Percentiles rank a stretch among this genome's conserved stretches.
Conservation (phyloP, 1,284 basidiomycete species). For the Vanrija sp. region DNA sequence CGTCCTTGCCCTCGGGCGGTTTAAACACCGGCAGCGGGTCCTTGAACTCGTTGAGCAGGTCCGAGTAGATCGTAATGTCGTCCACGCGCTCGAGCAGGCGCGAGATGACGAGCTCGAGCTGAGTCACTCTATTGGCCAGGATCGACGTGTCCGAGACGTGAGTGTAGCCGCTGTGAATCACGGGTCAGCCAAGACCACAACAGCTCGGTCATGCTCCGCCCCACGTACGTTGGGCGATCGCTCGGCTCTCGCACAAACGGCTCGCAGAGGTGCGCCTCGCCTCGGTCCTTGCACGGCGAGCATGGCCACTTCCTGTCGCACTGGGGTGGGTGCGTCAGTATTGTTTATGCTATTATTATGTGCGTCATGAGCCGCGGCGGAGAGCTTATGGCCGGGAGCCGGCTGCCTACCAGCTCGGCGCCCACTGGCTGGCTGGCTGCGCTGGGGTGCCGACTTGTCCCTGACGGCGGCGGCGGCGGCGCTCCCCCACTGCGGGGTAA, state of each 20-base stretch:
- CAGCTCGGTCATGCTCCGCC: no score
- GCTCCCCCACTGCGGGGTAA: no score
- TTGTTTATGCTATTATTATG: no score
- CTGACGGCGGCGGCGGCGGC: no score
- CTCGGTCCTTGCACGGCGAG: constrained; percentile 20
- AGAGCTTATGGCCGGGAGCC: neutral
- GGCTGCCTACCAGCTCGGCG: no score
- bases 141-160: constrained; percentile 24
- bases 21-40: constrained; percentile 14
- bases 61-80: constrained; percentile 10
- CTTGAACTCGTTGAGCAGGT: constrained; percentile 14
- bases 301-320: constrained; percentile 20
- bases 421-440: neutral
- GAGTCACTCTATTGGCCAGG: constrained; percentile 19
- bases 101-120: constrained; percentile 21
- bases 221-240: constrained; percentile 16
- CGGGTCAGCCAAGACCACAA: neutral
- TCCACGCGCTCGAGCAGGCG: constrained; percentile 13
- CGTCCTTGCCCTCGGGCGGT: constrained; percentile 1
- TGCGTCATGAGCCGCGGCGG: neutral
- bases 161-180: constrained; percentile 21
- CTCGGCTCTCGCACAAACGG: constrained; percentile 19
- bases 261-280: constrained; percentile 20
- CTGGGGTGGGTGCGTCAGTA: neutral
- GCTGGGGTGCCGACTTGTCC: no score